Base-by-base conservation (phyloP, 192 early-diverging fungal genomes). In the Diversispora eburnea region DNA sequence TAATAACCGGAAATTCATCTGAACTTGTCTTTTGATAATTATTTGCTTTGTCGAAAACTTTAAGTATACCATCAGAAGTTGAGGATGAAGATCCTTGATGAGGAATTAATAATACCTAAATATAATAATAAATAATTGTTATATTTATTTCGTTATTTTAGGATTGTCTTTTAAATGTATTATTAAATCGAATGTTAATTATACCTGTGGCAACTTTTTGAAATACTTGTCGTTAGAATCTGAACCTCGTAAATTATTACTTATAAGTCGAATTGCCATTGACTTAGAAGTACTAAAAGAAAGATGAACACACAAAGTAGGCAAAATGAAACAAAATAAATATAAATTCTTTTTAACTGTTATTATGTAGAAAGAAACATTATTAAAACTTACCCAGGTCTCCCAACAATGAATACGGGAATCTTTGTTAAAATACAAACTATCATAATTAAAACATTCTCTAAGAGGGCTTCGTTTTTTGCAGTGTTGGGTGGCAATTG, bases 61-160 rank as follows among this genome's bases (percentile, higher is more conserved):
- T 72, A 8, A 46, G 39, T 41, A 72, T 72, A 25, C 71, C 71
- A 4, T 60, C 71, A 5, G 71, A 72, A 49, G 71, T 72, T n/a
- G 71, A 72, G 1, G 71, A 72, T 15, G 71, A n/a, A 10, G 57
- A 61, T 41, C 71, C 71, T 72, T 72, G 71, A 72, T 66, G 58
- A 9, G 71, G 58, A 12, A 72, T 72, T 10, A 72, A 55, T 17
- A 71, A 33, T 33, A 33, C 25, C 25, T 33, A 33, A 33, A 33
- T 33, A 33, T 1, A 33, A 33, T 33, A 33, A 33, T 33, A 2
- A 33, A 33, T 33, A 33, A 33, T 33, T 0, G 2, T 33, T 33
- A 33, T 33, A 1, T 1, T 33, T 33, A 33, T 33, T 33, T 33
- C 25, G 25, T 33, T 33, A 33, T 33, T 33, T 33, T 33, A 2